Evolutionary conservation across 2,329 filamentous ascomycete species (phyloP), one percentile per base, ranked within the genome.

Genomic region (Westerdykella aurantiaca): DNA sequence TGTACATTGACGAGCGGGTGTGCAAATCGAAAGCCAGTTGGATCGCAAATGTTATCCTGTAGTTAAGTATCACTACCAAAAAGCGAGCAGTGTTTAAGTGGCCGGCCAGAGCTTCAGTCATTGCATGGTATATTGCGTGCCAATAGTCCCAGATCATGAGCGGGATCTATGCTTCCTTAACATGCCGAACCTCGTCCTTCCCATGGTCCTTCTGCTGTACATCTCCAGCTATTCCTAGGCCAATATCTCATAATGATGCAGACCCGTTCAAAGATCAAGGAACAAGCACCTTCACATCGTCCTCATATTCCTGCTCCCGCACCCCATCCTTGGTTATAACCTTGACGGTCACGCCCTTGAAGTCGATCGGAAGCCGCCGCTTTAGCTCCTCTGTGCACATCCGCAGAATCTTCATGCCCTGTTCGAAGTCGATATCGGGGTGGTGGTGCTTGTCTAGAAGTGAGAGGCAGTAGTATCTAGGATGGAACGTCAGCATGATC

Each of bases 371-470:
- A 77, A 98, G 80, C 71, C 94, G 82, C 68, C 93, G 83, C 81
- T 96, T 95, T 66, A 98, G 75, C 77, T 98, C 93, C 69, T 97
- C 90, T 56, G 88, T 93, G 74, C 93, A 98, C 83, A 96, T 86
- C 60, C 81, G 84, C 61, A 98, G 75, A 51, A 98, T 82, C 77
- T 95, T 93, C 72, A 95, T 80, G 45, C 93, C 93, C 69, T 95
- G 81, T 50, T 86, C 89, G 43, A 93, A 82, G 49, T 79, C 80
- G 69, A 98, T 97, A 64, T 96, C 85, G 38, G 93, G 91, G 64
- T 96, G 87, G 69, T 98, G 93, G 69, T 98, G 93, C 77, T 98
- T 98, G 75, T 98, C 93, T 41, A 98, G 82, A 57, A 95, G 94
- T 6, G 88, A 94, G 49, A 98, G 79, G 70, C 93, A 98, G 78